Base-by-base conservation (phyloP, 1,139 yeast genomes). In the Diutina sp. region DNA sequence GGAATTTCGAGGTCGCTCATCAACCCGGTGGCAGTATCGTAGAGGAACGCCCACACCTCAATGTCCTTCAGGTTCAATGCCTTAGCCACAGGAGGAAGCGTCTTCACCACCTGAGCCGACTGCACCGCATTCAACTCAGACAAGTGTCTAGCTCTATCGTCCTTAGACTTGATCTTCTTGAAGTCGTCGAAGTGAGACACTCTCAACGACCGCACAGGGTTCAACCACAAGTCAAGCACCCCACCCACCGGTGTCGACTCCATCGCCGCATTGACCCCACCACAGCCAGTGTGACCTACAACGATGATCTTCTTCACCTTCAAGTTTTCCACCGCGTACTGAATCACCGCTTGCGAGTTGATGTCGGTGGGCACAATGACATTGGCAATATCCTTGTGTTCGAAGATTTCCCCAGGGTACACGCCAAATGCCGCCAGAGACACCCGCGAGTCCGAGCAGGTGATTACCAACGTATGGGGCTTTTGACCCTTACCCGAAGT, bases 311-410 rank as follows among this genome's bases (percentile, higher is more conserved):
- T 50, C 29, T 50, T 50, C 28, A 50, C 53, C 44, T 50, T 32
- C 8, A 50, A 16, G 28, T 50, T 50, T 2, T 14, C 53, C 53
- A 50, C 53, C 30, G 53, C 53, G 16, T 50, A 50, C 44, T 50
- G 53, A n/a, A 50, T 18, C 45, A 50, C 53, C 53, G 53, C 53
- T 16, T 50, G 53, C 25, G 28, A n/a, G 35, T 50, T 50, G 25
- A 50, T 50, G 32, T 50, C 53, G 11, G 12, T 18, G 21, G 53
- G 28, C 1, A 11, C 32, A 16, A 50, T 32, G 11, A 50, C 53
- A 16, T 50, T 50, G 53, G 53, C 53, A 18, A 50, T 50, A 16
- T 50, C 32, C 21, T 50, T 32, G 44, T 50, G 53, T n/a, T 50
- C 53, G 18, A 50, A 50, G n/a, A 50, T 50, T 16, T 50, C 53